phyloP scores from a whole-genome alignment of 2,329 filamentous ascomycete species.

The Lecanoromycetidae sp. region DNA sequence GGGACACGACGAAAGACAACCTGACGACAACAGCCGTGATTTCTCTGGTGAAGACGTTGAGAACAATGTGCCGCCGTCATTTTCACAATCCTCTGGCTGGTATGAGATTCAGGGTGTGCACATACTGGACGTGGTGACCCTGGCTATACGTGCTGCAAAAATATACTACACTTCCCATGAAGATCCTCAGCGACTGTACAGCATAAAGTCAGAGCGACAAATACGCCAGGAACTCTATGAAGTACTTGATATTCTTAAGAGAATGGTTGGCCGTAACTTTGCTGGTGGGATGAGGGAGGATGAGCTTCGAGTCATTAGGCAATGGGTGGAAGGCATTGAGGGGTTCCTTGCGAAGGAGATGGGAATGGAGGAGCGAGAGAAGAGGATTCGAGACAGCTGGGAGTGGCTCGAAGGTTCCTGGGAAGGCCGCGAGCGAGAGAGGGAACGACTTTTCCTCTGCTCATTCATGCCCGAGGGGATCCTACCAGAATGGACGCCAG shows the following conservation, averaged over 20 bases:
- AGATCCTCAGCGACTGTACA: slow-evolving; percentile 68
- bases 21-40: slow-evolving; percentile 29
- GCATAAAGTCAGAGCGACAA: slow-evolving; percentile 76
- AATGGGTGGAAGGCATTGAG: slow-evolving; percentile 70
- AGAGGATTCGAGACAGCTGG: slow-evolving; percentile 61
- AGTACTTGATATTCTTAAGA: slow-evolving; percentile 82
- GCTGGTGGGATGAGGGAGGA: slow-evolving; percentile 66
- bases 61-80: not conserved
- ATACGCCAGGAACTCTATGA: slow-evolving; percentile 73
- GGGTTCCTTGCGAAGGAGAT: slow-evolving; percentile 66
- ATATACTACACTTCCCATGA: slow-evolving; percentile 94
- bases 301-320: slow-evolving; percentile 62
- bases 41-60: not conserved
- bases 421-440: slow-evolving; percentile 57
- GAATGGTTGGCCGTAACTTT: slow-evolving; percentile 81
- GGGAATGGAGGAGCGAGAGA: slow-evolving; percentile 62
- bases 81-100: slow-evolving; percentile 48
- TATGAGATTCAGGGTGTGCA: slow-evolving; percentile 84
- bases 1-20: slow-evolving; percentile 26
- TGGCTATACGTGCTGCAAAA: slow-evolving; percentile 91
- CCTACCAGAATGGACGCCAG: slow-evolving; percentile 22
- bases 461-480: slow-evolving; percentile 49
- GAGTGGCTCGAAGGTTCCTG: slow-evolving; percentile 71
- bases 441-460: slow-evolving; percentile 69
- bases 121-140: slow-evolving; percentile 79